Conservation (phyloP, 139 green algal genomes). For the Eudorina sp. region DNA sequence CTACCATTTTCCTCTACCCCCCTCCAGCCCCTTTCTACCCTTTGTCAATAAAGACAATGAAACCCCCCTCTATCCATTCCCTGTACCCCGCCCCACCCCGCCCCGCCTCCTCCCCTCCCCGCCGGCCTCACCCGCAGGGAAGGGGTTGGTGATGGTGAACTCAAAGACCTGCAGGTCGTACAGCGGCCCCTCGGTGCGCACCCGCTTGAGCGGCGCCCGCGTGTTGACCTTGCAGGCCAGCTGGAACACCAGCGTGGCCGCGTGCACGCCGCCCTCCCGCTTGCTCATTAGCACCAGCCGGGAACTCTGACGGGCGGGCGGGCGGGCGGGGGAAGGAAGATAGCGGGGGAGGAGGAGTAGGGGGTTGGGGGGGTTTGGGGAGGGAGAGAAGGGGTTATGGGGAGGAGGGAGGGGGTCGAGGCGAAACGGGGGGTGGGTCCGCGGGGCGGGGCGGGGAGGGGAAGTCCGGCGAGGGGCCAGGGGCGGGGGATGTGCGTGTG, state of each 20-base stretch:
- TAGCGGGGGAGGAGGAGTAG: background rate
- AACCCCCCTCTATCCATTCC: too few species aligned
- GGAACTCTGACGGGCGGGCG: background rate
- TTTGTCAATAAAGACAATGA: too few species aligned
- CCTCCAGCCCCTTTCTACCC: too few species aligned
- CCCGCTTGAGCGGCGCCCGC: slow-evolving; percentile 64
- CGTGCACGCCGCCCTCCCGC: slow-evolving; percentile 64
- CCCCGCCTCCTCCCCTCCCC: background rate
- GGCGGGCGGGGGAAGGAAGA: too few species aligned
- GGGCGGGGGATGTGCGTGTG: too few species aligned
- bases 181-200: slow-evolving; percentile 59
- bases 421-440: too few species aligned
- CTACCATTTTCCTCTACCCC: too few species aligned
- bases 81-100: too few species aligned
- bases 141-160: slow-evolving; percentile 80
- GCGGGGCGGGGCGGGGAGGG: too few species aligned
- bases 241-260: slow-evolving; percentile 81
- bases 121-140: slow-evolving; percentile 57
- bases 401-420: too few species aligned
- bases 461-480: too few species aligned
- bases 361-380: too few species aligned
- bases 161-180: slow-evolving; percentile 82
- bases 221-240: slow-evolving; percentile 66
- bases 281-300: slow-evolving; percentile 70
- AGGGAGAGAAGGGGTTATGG: background rate